Conservation (phyloP, 164 flowering plant species). For the Macadamia integrifolia region DNA sequence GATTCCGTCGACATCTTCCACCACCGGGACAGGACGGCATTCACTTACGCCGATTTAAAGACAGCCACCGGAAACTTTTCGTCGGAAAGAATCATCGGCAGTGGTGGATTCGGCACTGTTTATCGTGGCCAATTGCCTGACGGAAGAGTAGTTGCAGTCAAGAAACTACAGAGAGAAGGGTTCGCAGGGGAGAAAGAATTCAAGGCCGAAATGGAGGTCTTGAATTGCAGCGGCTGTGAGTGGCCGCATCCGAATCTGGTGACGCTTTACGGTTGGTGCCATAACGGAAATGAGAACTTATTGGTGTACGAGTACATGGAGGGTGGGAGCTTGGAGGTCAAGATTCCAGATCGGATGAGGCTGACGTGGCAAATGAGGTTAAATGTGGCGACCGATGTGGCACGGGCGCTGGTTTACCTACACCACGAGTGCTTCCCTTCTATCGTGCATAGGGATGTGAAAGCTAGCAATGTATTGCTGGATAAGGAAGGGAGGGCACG, state of each 20-base stretch:
- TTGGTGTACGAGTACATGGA: conserved; percentile 84
- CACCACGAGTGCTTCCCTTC: conserved; percentile 87
- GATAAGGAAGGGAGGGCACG: conserved; percentile 58
- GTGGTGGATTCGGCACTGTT: conserved; percentile 79
- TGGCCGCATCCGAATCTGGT: conserved; percentile 94
- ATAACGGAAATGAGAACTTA: conserved; percentile 56
- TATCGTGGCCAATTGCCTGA: conserved; percentile 72
- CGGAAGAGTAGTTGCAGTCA: conserved; percentile 77
- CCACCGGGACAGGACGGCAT: conserved; percentile 57
- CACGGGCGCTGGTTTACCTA: conserved; percentile 62
- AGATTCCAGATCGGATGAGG: conserved; percentile 36
- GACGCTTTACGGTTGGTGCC: conserved; percentile 85
- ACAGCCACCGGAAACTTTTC: conserved; percentile 70
- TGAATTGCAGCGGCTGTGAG: conserved; percentile 52
- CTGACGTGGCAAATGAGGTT: conserved; percentile 56
- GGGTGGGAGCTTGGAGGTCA: conserved; percentile 89
- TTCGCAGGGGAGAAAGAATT: conserved; percentile 83
- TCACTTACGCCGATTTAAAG: conserved; percentile 65
- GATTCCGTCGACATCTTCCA: conserved; percentile 57
- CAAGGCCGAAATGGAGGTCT: conserved; percentile 79
- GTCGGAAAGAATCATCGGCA: conserved; percentile 56
- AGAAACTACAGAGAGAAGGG: conserved; percentile 78
- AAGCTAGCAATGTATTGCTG: conserved; percentile 82
- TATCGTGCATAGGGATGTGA: conserved; percentile 84
- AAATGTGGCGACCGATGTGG: conserved; percentile 64